phyloP scores from a whole-genome alignment of 768 basidiomycete genomes.

The Kwoniella europaea region DNA sequence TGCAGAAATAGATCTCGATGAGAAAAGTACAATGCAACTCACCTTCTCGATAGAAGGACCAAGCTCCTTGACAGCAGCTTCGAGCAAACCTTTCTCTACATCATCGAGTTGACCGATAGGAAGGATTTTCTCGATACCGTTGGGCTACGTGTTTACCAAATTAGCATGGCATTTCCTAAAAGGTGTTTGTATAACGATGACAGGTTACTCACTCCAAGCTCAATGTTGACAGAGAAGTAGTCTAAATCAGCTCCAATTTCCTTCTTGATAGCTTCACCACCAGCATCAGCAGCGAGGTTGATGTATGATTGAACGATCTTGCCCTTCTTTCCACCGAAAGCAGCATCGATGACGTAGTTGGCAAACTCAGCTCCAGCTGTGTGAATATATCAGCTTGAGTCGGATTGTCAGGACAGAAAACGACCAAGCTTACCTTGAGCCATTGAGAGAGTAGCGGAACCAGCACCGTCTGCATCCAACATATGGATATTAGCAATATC shows the following conservation, averaged over 20 bases:
- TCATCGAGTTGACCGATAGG: constrained; percentile 77
- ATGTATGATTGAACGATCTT: constrained; percentile 76
- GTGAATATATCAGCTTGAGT: background rate
- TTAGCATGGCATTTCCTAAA: too few species aligned
- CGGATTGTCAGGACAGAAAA: background rate
- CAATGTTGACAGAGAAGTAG: constrained; percentile 93
- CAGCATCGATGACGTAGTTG: constrained; percentile 65
- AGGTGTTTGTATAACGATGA: too few species aligned
- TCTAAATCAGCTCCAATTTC: constrained; percentile 87
- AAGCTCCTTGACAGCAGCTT: constrained; percentile 61
- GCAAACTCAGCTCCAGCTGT: constrained; percentile 73
- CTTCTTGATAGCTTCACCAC: constrained; percentile 71
- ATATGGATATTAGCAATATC: constrained; percentile 13
- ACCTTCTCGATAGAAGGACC: constrained; percentile 57
- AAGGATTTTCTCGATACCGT: constrained; percentile 93
- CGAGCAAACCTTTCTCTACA: constrained; percentile 83
- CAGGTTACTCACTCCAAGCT: constrained; percentile 76
- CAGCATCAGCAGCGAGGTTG: constrained; percentile 80
- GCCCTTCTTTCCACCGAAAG: constrained; percentile 70
- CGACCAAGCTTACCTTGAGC: constrained; percentile 40
- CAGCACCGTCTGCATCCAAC: constrained; percentile 67
- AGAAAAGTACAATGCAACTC: background rate
- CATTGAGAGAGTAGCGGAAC: constrained; percentile 77
- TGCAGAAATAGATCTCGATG: too few species aligned
- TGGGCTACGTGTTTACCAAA: constrained; percentile 49